Evolutionary conservation across 2,329 filamentous ascomycete genomes (phyloP), one percentile per base, ranked within the genome.

Genomic region (Colletotrichum eremochloae): DNA sequence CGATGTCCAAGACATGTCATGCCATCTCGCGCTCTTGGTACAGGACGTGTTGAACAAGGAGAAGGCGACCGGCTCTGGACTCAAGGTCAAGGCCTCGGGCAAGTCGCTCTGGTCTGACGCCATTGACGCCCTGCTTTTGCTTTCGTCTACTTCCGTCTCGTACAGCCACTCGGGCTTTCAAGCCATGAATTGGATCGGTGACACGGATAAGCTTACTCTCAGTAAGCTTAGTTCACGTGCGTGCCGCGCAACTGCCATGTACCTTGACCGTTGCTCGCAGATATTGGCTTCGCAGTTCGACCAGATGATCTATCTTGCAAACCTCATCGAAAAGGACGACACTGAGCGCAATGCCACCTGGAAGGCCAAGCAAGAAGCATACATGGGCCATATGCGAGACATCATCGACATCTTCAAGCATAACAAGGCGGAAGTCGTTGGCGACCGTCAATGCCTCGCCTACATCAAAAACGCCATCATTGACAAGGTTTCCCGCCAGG

Each of bases 1-100:
- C 73, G 77, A 81, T 14, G 70, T 76, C 3, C 74, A 79, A 1
- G 67, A 72, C 29, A 55, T 75, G 5, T 50, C 66, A 15, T 52
- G 40, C 5, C 50, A 53, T 31, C 7, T 64, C 12, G 31, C 15
- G 31, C 2, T 42, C 5, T 36, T 72, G 18, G 33, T 65, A 33
- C 38, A 18, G 7, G 44, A 33, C 36, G 5, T 33, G 3, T n/a
- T 69, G 5, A 29, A 38, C 53, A 24, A 44, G 2, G 69, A 72
- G 24, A 61, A 60, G 11, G 5, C 14, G 2, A 24, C 53, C 15
- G 38, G 11, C 24, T 20, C 38, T 31, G 55, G 66, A 2, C 44
- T 38, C 7, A 63, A 50, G 36, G 69, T 56, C 38, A 69, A 63
- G 33, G 60, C 65, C 12, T 42, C 60, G 1, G 60, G 66, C 7